phyloP scores from a whole-genome alignment of 441 rosid genomes.

The Pelargonium citronellum region DNA sequence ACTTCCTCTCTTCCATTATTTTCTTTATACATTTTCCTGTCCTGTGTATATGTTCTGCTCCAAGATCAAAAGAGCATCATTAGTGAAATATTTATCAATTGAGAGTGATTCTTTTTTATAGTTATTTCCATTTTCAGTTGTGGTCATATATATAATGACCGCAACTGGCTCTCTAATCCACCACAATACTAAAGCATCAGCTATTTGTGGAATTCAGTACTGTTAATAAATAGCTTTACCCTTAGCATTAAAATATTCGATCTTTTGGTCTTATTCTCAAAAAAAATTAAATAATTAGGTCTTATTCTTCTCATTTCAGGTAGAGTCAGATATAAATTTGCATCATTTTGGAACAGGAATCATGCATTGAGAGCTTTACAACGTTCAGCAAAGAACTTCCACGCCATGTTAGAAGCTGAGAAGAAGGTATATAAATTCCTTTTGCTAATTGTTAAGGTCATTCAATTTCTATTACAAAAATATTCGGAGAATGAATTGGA shows the following conservation, averaged over 20 bases:
- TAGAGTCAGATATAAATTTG: conserved; percentile 99
- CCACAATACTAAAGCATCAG: no score
- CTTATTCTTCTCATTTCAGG: conserved; percentile 48
- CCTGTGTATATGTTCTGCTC: not conserved
- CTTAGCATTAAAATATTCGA: no score
- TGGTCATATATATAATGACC: no score
- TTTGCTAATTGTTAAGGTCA: not conserved
- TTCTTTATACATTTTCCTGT: not conserved
- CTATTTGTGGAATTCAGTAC: no score
- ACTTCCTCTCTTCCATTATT: not conserved
- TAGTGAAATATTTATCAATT: not conserved
- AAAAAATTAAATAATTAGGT: conserved; percentile 1
- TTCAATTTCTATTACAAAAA: not conserved
- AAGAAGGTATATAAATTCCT: conserved; percentile 50
- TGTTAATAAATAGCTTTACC: no score
- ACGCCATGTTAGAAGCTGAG: conserved; percentile 70
- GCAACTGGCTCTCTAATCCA: no score
- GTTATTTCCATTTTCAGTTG: no score
- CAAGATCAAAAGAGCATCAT: not conserved
- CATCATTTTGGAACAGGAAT: conserved; percentile 99
- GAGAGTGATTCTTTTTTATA: not conserved
- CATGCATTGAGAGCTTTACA: conserved; percentile 78
- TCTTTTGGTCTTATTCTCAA: not conserved
- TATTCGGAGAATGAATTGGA: not conserved
- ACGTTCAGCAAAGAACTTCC: conserved; percentile 65